Conservation (phyloP, 768 basidiomycete genomes). For the Hemileccinum impolitum region DNA sequence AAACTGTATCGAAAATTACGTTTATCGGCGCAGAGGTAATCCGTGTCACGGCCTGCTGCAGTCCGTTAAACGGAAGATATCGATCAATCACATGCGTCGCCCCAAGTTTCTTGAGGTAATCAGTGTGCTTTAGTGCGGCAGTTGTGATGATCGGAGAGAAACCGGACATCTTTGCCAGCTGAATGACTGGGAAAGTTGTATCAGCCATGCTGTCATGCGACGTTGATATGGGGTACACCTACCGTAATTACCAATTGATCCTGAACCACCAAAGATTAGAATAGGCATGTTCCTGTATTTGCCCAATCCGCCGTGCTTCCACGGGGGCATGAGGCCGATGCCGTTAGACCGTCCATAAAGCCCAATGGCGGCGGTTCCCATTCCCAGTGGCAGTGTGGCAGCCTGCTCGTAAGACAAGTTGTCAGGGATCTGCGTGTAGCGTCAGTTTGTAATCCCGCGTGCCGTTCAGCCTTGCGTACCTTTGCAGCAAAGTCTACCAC, state of each 20-base stretch:
- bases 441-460: conserved; percentile 3
- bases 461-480: conserved; percentile 20
- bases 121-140: conserved; percentile 35
- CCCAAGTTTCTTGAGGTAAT: conserved; percentile 32
- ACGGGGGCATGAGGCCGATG: conserved; percentile 38
- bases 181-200: conserved; percentile 29
- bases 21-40: conserved; percentile 36
- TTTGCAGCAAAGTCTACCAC: conserved; percentile 40
- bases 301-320: conserved; percentile 34
- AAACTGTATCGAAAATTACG: conserved; percentile 38
- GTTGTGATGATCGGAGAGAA: conserved; percentile 36
- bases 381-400: conserved; percentile 44
- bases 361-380: conserved; percentile 50
- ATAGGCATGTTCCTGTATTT: conserved; percentile 44
- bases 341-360: conserved; percentile 43
- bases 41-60: conserved; percentile 35
- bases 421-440: conserved; percentile 40
- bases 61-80: conserved; percentile 22
- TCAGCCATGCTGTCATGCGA: conserved; percentile 14
- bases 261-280: conserved; percentile 46
- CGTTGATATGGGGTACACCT: conserved; percentile 16
- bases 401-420: conserved; percentile 47
- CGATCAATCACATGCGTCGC: conserved; percentile 37
- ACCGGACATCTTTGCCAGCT: conserved; percentile 39
- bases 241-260: conserved; percentile 51